Base-by-base conservation (phyloP, 2,329 filamentous ascomycete species). In the Ophiostoma montium region DNA sequence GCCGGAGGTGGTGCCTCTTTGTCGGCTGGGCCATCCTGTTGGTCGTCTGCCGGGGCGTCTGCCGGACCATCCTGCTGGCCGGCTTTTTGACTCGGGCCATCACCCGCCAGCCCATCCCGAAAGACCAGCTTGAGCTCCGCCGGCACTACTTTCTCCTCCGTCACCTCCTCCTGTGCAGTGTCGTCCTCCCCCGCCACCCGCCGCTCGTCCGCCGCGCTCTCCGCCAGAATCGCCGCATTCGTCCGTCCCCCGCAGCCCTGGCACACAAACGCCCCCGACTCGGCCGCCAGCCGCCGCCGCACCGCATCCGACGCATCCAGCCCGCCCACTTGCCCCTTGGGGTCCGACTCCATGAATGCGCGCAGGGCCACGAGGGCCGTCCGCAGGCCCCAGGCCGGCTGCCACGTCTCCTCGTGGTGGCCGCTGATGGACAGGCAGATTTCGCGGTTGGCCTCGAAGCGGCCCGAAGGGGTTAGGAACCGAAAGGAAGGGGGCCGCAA, bases 381-480 rank as follows among this genome's bases (percentile, higher is more conserved):
- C 52, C 92, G 76, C 10, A 98, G 83, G 0, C 92, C 92, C 92
- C 92, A 98, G 1, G 92, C 92, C 0, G 92, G 92, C 72, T 95
- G 90, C 92, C 92, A 98, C 15, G 86, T 94, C 69, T 96, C 92
- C 64, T 96, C 92, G 67, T 98, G 92, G 65, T 95, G 90, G 2
- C 89, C 90, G 47, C 80, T 86, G 59, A 96, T 98, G 59, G 80
- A 86, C 15, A 98, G 78, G 62, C 92, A 98, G 58, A 98, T 96
- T 70, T 96, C 90, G 56, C 92, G 80, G 63, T 98, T 98, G 49
- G 88, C 82, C 65, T 96, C 92, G 67, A 98, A 98, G 53, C 92
- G 80, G 48, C 90, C 92, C 23, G 80, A 86, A 0, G 92, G 88
- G 0, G 92, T 96, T 7, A 87, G 74, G 70, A 98, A 96, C 58